A percentile compares a stretch with the other conserved stretches of the same genome.
phyloP scores from a whole-genome alignment of 371 early-diverging fungal genomes.

The Mucor velutinosus region DNA sequence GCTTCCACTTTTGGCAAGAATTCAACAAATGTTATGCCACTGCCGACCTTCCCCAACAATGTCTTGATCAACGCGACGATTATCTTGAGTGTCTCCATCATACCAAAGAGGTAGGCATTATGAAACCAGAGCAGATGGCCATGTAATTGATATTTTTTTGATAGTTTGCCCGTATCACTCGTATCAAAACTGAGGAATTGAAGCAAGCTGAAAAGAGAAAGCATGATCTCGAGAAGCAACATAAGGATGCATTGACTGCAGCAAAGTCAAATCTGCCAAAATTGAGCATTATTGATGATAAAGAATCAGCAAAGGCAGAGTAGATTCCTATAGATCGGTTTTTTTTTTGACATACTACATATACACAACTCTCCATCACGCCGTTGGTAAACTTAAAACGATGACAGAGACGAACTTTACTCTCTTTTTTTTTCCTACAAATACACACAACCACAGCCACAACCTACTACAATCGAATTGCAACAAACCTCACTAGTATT shows the following conservation, averaged over 20 bases:
- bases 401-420: neutral
- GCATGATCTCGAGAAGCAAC: conserved; percentile 43
- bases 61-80: conserved; percentile 74
- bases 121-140: neutral
- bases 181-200: conserved; percentile 60
- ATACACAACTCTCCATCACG: neutral
- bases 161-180: conserved; percentile 48
- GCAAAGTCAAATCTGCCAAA: conserved; percentile 61
- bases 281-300: conserved; percentile 58
- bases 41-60: conserved; percentile 72
- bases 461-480: neutral
- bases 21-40: conserved; percentile 82
- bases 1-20: conserved; percentile 86
- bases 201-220: conserved; percentile 62
- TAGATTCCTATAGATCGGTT: neutral
- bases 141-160: neutral
- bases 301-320: conserved; percentile 6
- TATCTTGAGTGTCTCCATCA: conserved; percentile 85
- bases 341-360: neutral
- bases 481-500: neutral
- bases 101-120: conserved; percentile 69
- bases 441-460: neutral
- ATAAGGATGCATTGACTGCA: conserved; percentile 57
- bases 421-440: neutral
- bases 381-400: neutral